phyloP scores from a whole-genome alignment of 169 alveolate species.

The Eimeria zaria region DNA sequence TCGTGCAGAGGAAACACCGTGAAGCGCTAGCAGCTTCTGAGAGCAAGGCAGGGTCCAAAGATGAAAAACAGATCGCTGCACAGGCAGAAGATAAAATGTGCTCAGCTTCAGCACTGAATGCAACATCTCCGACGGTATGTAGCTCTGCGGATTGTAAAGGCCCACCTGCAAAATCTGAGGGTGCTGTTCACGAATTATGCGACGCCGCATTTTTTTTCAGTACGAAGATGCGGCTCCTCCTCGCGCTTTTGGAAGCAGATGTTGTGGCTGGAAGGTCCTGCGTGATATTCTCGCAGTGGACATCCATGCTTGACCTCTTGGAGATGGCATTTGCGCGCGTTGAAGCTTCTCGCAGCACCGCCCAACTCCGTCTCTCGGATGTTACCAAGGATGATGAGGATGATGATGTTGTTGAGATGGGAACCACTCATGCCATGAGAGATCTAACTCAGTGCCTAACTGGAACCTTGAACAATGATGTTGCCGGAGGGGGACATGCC shows the following conservation, averaged over 20 bases:
- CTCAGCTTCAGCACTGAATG: not conserved
- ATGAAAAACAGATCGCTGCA: not conserved
- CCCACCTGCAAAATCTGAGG: not conserved
- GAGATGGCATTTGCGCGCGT: constrained; percentile 86
- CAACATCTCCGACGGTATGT: not conserved
- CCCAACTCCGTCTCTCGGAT: not conserved
- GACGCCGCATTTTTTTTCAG: constrained; percentile 78
- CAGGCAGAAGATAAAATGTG: not conserved
- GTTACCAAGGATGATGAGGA: not conserved
- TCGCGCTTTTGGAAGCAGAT: constrained; percentile 79
- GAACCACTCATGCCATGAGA: not conserved
- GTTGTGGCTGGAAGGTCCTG: constrained; percentile 74
- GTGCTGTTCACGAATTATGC: not conserved
- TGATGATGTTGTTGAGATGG: constrained; percentile 22
- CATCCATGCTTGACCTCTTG: constrained; percentile 90
- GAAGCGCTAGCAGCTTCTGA: constrained; percentile 46
- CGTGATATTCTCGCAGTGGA: constrained; percentile 92
- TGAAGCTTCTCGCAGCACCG: constrained; percentile 39
- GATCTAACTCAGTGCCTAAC: not conserved
- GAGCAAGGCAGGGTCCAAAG: not conserved
- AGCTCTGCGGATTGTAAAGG: not conserved
- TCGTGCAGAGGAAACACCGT: constrained; percentile 47
- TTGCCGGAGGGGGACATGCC: not conserved
- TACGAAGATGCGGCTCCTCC: constrained; percentile 71
- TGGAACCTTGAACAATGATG: not conserved